Evolutionary conservation across 2,329 filamentous ascomycete genomes (phyloP).

Genomic region (Thermothelomyces thermophilus): DNA sequence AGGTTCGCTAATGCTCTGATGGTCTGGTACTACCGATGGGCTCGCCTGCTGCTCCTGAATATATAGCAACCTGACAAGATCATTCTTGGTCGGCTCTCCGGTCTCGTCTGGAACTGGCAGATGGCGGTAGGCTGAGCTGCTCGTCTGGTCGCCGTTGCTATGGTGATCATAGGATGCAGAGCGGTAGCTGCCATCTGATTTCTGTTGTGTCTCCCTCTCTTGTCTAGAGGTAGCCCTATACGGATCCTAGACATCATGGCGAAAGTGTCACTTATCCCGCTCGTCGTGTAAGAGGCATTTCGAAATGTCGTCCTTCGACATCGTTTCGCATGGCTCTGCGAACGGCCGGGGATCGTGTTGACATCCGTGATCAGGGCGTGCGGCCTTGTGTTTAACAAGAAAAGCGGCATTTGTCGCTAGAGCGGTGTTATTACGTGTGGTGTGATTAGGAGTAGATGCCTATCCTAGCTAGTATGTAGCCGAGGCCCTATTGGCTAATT

Average conservation of each 20-base stretch:
- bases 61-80: too few species aligned
- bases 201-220: not conserved
- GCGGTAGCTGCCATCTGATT: not conserved
- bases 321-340: slow-evolving; percentile 4
- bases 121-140: not conserved
- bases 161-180: not conserved
- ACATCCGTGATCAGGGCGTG: not conserved
- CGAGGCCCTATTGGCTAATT: not conserved
- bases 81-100: too few species aligned
- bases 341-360: not conserved
- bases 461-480: not conserved
- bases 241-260: too few species aligned
- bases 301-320: too few species aligned
- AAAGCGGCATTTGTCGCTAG: not conserved
- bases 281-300: too few species aligned
- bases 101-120: not conserved
- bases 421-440: slow-evolving; percentile 1
- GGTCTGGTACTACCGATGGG: too few species aligned
- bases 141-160: not conserved
- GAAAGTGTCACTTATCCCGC: too few species aligned
- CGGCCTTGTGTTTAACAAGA: not conserved
- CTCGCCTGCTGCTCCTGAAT: too few species aligned
- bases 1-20: too few species aligned
- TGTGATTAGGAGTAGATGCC: not conserved
- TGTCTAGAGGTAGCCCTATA: too few species aligned